Evolutionary conservation across 2,329 filamentous ascomycete genomes (phyloP), one percentile per base, ranked within the genome.

Genomic region (Penicillium crustosum): DNA sequence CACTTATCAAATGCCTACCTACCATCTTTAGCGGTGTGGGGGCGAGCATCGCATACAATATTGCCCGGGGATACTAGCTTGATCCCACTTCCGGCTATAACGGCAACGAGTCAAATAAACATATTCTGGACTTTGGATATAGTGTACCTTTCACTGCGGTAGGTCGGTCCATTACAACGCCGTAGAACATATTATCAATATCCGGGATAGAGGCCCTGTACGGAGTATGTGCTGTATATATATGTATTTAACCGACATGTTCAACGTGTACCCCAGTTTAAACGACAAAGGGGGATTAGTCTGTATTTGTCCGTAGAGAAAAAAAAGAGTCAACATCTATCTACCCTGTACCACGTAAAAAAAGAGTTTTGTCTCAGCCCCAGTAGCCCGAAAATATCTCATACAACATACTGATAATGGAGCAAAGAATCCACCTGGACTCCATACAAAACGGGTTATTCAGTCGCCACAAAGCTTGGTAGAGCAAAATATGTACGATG

Each of bases 381-480:
- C 29, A 33, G 23, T 33, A 5, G 7, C 29, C 9, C 15, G 3
- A 36, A 53, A 19, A 44, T 44, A 6, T 15, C 31, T 44, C 23
- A 27, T 21, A 33, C 31, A 33, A 33, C 5, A 13, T 33, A 21
- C 41, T 13, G 10, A 53, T 15, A 45, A 53, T 10, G 5, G 23
- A n/a, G 17, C 31, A 21, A 7, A 27, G 21, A 29, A 45, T 27
- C 39, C 50, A 53, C 50, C 13, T 2, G 5, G 21, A 38, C 39
- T 52, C 21, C 42, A 47, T 53, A 23, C 17, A 13, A 38, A 47
- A 33, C 31, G 13, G 23, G 8, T 29, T 38, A 35, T 35, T 21
- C 4, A 13, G 12, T 23, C 41, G 33, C 51, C 33, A 39, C 33
- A 53, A 53, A 53, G 51, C 51, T 53, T 53, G 51, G 23, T 53